phyloP scores from a whole-genome alignment of 192 early-diverging fungal species.

The Haplosporangium gracile region DNA sequence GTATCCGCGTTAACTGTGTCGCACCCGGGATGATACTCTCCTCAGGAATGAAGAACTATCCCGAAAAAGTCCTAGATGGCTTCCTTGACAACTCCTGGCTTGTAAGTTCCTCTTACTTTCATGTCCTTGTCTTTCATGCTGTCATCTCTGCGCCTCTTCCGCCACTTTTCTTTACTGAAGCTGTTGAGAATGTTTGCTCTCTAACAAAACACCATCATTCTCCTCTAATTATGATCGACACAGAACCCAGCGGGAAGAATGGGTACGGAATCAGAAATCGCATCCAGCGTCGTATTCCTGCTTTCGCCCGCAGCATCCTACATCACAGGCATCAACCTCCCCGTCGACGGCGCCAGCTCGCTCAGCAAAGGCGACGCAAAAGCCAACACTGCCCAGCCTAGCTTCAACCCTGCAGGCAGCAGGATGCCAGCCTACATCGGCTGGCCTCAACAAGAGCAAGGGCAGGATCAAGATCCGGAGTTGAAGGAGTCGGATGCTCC shows the following conservation, averaged over 20 bases:
- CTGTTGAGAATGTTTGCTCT: no score
- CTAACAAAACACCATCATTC: no score
- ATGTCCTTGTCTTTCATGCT: no score
- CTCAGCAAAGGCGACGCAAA: slow-evolving; percentile 16
- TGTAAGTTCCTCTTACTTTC: background rate
- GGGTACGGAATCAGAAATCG: slow-evolving; percentile 27
- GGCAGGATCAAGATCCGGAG: background rate
- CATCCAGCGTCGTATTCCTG: slow-evolving; percentile 16
- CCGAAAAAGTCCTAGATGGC: slow-evolving; percentile 8
- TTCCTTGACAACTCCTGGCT: slow-evolving; percentile 8
- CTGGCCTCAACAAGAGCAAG: slow-evolving; percentile 4
- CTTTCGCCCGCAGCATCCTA: slow-evolving; percentile 27
- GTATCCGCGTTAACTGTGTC: slow-evolving; percentile 31
- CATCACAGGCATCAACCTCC: slow-evolving; percentile 25
- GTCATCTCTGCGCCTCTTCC: background rate
- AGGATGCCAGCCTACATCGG: slow-evolving; percentile 19
- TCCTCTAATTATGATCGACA: background rate
- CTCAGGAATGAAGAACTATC: slow-evolving; percentile 39
- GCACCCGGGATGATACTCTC: slow-evolving; percentile 17
- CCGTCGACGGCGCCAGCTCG: slow-evolving; percentile 25
- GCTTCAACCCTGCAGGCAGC: slow-evolving; percentile 22
- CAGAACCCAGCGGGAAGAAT: slow-evolving; percentile 25
- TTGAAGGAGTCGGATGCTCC: background rate
- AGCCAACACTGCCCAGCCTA: background rate
- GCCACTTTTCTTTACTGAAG: background rate